Conservation (phyloP, 2,329 filamentous ascomycete genomes). For the Aspergillus sp. region DNA sequence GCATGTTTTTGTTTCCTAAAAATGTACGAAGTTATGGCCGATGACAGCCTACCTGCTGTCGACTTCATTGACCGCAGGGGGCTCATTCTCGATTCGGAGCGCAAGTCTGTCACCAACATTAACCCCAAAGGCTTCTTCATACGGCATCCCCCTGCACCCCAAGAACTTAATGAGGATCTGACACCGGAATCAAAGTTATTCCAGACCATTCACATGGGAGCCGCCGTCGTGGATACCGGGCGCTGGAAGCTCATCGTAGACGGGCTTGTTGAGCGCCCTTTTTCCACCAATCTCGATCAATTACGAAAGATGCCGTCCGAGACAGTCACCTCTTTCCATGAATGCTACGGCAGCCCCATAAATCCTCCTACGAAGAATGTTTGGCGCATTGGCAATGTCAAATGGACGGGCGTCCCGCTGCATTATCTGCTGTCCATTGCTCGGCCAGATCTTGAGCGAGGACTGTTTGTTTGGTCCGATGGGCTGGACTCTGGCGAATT, state of each 20-base stretch:
- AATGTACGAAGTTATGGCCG: background rate
- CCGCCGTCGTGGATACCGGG: background rate
- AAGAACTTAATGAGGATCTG: background rate
- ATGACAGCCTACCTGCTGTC: background rate
- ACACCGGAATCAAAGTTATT: background rate
- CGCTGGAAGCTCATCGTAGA: background rate
- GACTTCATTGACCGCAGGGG: background rate
- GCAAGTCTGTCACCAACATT: background rate
- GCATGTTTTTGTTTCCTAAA: background rate
- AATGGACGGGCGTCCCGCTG: background rate
- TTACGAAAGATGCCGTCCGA: background rate
- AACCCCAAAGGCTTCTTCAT: background rate
- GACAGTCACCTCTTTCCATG: background rate
- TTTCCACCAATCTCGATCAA: background rate
- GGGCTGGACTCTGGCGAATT: background rate
- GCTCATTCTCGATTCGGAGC: background rate
- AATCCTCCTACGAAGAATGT: background rate
- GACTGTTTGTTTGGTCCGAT: background rate
- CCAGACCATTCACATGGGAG: background rate
- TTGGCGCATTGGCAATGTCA: background rate
- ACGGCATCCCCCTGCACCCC: background rate
- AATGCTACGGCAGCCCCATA: background rate
- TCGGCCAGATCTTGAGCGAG: background rate
- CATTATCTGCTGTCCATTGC: background rate
- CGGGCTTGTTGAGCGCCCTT: background rate